Conservation (phyloP, 345 rosid genomes). For the Clarkia xantiana region DNA sequence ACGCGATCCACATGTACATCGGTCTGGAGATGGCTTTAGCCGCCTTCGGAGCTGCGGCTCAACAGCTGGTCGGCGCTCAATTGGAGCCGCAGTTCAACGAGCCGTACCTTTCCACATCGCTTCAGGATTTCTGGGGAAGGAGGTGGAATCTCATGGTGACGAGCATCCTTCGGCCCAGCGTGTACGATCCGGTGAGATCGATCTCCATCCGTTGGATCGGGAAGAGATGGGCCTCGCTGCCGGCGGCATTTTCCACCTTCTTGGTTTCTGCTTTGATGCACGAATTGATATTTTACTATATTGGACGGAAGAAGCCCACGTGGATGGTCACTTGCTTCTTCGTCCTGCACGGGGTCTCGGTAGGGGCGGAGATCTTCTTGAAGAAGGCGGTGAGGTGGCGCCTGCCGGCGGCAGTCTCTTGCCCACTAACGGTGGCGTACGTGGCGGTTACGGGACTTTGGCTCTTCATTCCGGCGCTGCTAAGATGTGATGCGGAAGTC, state of each 20-base stretch:
- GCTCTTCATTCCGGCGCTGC: constrained; percentile 15
- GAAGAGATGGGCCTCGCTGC: constrained; percentile 9
- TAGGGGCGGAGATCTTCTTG: constrained; percentile 2
- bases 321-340: constrained; percentile 19
- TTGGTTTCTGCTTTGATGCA: constrained; percentile 15
- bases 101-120: constrained; percentile 15
- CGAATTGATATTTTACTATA: constrained; percentile 11
- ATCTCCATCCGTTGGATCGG: neutral
- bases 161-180: constrained; percentile 8
- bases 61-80: neutral
- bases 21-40: constrained; percentile 5
- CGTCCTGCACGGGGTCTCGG: constrained; percentile 13
- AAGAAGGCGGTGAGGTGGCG: constrained; percentile 9
- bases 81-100: constrained; percentile 15
- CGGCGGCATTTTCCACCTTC: constrained; percentile 1
- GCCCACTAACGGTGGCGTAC: constrained; percentile 5
- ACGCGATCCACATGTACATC: constrained; percentile 8
- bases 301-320: constrained; percentile 9
- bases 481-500: constrained; percentile 3
- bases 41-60: neutral
- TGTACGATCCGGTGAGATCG: constrained; percentile 9
- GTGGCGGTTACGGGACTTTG: constrained; percentile 11
- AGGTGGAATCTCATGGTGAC: constrained; percentile 18
- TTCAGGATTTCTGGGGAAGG: constrained; percentile 18
- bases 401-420: constrained; percentile 10